Evolutionary conservation across 768 basidiomycete genomes (phyloP).

Genomic region (Boletus barrowsii): DNA sequence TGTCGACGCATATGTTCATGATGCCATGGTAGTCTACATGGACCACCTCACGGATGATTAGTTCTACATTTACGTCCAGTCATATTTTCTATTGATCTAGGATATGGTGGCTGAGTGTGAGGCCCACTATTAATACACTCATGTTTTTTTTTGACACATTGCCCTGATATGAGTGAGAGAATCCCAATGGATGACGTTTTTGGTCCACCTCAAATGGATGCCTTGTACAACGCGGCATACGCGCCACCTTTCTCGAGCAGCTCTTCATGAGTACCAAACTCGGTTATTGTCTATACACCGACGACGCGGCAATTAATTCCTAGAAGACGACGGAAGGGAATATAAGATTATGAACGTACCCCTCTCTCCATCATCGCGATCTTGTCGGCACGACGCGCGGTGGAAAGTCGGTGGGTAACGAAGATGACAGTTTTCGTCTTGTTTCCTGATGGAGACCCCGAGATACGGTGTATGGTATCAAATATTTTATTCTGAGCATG

Average conservation of each 20-base stretch:
- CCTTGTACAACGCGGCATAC: conserved; percentile 68
- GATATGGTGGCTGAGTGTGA: conserved; percentile 19
- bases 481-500: conserved; percentile 79
- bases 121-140: conserved; percentile 17
- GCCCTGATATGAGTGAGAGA: conserved; percentile 18
- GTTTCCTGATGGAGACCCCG: conserved; percentile 53
- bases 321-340: conserved; percentile 7
- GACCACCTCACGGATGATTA: conserved; percentile 56
- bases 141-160: conserved; percentile 27
- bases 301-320: conserved; percentile 21
- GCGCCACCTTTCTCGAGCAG: conserved; percentile 56
- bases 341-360: conserved; percentile 32
- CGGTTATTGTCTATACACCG: conserved; percentile 57
- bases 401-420: conserved; percentile 80
- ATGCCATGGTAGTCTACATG: conserved; percentile 64
- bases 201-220: conserved; percentile 49
- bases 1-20: conserved; percentile 67
- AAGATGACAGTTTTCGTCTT: conserved; percentile 72
- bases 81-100: conserved; percentile 25
- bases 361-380: conserved; percentile 85
- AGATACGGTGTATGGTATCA: conserved; percentile 67
- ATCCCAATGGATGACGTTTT: conserved; percentile 3
- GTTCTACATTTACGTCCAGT: conserved; percentile 23
- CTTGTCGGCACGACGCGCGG: conserved; percentile 80
- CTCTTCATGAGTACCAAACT: conserved; percentile 74